Conservation (phyloP, 768 basidiomycete species). For the Sarcomyxa edulis region DNA sequence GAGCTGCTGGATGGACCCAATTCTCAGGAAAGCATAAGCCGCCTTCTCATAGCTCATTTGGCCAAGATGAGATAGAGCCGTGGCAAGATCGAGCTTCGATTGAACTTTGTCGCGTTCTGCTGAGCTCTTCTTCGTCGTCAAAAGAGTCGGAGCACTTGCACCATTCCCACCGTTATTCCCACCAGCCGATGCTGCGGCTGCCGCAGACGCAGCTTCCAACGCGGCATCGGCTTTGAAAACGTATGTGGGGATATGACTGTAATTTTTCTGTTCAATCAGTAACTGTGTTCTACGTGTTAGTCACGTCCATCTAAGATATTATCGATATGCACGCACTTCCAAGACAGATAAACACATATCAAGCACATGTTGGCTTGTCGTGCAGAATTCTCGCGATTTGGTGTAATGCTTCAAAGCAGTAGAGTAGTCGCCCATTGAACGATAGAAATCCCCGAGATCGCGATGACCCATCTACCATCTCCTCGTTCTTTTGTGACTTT, state of each 20-base stretch:
- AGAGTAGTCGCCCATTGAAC: slow-evolving; percentile 65
- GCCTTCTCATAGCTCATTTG: slow-evolving; percentile 77
- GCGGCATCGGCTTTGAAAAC: slow-evolving; percentile 95
- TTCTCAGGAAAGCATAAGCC: slow-evolving; percentile 63
- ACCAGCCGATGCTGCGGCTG: slow-evolving; percentile 19
- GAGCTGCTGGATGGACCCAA: slow-evolving; percentile 60
- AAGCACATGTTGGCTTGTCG: slow-evolving; percentile 86
- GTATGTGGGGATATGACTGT: slow-evolving; percentile 85
- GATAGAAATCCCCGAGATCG: slow-evolving; percentile 79
- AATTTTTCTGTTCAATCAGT: slow-evolving; percentile 81
- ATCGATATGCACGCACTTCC: slow-evolving; percentile 46
- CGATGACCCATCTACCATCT: slow-evolving; percentile 81
- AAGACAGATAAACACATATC: slow-evolving; percentile 86
- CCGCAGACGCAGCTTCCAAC: slow-evolving; percentile 53
- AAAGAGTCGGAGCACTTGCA: too few species aligned
- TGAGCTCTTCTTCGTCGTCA: slow-evolving; percentile 40
- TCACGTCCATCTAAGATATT: too few species aligned
- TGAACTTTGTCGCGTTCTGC: slow-evolving; percentile 65
- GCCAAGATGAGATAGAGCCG: slow-evolving; percentile 70
- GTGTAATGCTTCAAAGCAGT: slow-evolving; percentile 76
- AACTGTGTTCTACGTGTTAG: slow-evolving; percentile 38
- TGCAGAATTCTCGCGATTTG: slow-evolving; percentile 91
- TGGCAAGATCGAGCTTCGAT: slow-evolving; percentile 78
- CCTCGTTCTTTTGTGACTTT: neutral
- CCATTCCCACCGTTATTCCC: neutral